A percentile compares a stretch with the other conserved stretches of the same genome.
Evolutionary conservation across 164 flowering plant species (phyloP).

Genomic region (Euptelea pleiosperma): DNA sequence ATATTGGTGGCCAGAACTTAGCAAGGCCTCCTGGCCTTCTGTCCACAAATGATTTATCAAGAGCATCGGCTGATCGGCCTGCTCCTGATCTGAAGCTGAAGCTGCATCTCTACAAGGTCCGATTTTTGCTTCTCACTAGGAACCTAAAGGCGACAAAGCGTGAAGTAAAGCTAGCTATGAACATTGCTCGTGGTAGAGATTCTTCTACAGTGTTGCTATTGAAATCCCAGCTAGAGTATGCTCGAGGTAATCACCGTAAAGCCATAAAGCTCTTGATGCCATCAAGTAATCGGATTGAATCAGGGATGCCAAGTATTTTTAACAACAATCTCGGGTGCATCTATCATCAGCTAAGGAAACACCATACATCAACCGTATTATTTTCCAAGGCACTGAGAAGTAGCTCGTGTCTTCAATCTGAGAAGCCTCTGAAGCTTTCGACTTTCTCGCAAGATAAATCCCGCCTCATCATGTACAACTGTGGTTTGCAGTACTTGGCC

Average conservation of each 20-base stretch:
- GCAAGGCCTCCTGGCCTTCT: conserved; percentile 41
- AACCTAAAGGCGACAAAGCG: conserved; percentile 87
- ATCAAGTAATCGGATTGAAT: conserved; percentile 53
- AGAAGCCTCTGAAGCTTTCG: conserved; percentile 54
- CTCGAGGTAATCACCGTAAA: conserved; percentile 81
- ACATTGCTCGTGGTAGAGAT: conserved; percentile 77
- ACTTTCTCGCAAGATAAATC: conserved; percentile 83
- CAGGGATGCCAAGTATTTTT: conserved; percentile 58
- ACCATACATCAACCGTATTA: conserved; percentile 55
- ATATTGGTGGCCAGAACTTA: conserved; percentile 51
- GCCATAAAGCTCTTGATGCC: conserved; percentile 86
- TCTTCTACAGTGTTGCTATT: conserved; percentile 75
- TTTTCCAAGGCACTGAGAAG: conserved; percentile 76
- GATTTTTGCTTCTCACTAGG: conserved; percentile 70
- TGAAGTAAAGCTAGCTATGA: conserved; percentile 88
- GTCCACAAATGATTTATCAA: conserved; percentile 49
- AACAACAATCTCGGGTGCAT: conserved; percentile 87
- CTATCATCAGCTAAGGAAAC: conserved; percentile 62
- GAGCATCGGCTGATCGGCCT: conserved; percentile 43
- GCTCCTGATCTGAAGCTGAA: conserved; percentile 70
- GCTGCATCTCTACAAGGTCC: conserved; percentile 82
- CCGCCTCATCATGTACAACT: conserved; percentile 61
- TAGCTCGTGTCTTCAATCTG: conserved; percentile 61
- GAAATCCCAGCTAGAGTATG: conserved; percentile 93
- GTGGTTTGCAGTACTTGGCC: conserved; percentile 74